phyloP scores from a whole-genome alignment of 2,329 filamentous ascomycete genomes.

The Ophiostoma ulmi region DNA sequence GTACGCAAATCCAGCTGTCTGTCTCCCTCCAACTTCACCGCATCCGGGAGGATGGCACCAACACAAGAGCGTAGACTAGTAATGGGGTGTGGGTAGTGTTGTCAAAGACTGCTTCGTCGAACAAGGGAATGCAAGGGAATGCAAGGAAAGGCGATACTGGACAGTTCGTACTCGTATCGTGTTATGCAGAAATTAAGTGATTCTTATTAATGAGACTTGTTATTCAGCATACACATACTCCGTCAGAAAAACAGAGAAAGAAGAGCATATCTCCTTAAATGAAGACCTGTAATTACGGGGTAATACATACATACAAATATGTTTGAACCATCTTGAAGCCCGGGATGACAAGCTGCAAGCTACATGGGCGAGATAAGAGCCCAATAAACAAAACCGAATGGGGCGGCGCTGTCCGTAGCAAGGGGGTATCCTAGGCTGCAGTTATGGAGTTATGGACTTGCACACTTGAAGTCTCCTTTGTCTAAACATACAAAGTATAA shows the following conservation, averaged over 20 bases:
- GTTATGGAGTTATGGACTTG: neutral
- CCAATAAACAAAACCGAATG: neutral
- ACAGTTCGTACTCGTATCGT: slow-evolving; percentile 4
- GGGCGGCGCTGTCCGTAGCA: slow-evolving; percentile 10
- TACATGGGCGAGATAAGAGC: slow-evolving; percentile 11
- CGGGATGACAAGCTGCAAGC: neutral
- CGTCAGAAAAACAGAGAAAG: neutral
- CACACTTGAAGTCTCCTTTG: neutral
- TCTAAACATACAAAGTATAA: no score
- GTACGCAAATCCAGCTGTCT: slow-evolving; percentile 2
- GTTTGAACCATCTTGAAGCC: neutral
- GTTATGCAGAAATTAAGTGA: neutral
- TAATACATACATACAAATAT: neutral
- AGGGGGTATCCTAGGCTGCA: slow-evolving; percentile 9
- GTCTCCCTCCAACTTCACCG: neutral
- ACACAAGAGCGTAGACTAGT: neutral
- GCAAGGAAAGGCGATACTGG: neutral
- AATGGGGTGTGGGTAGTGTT: neutral
- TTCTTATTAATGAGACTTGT: no score
- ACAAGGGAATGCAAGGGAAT: neutral
- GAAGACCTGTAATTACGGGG: neutral
- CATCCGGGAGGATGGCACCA: neutral
- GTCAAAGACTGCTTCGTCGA: neutral
- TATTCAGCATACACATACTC: neutral
- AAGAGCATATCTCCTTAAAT: neutral